Evolutionary conservation across 192 early-diverging fungal species (phyloP).

Genomic region (Umbelopsis ramanniana): DNA sequence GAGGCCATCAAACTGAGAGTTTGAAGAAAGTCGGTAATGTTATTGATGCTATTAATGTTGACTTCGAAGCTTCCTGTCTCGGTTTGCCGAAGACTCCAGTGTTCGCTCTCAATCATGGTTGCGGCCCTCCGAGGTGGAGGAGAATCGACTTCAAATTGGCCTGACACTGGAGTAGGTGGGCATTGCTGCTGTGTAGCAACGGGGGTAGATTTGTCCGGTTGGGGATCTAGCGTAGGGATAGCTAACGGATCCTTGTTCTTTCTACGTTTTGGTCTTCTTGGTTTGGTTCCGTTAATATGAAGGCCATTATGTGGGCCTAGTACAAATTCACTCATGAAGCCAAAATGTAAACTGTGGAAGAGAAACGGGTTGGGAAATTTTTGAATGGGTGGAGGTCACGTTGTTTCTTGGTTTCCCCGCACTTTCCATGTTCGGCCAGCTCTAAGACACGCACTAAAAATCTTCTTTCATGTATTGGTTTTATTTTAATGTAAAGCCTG

Average conservation of each 20-base stretch:
- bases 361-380: slow-evolving; percentile 13
- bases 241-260: slow-evolving; percentile 12
- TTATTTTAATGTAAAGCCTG: too few species aligned
- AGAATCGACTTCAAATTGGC: neutral
- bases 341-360: neutral
- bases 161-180: neutral
- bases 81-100: slow-evolving; percentile 8
- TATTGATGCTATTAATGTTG: slow-evolving; percentile 20
- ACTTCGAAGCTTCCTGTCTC: slow-evolving; percentile 17
- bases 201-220: neutral
- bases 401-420: slow-evolving; percentile 14
- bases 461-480: too few species aligned
- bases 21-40: slow-evolving; percentile 23
- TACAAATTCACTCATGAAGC: slow-evolving; percentile 18
- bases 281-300: slow-evolving; percentile 26
- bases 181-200: neutral
- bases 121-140: neutral
- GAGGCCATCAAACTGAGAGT: slow-evolving; percentile 16
- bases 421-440: slow-evolving; percentile 1
- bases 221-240: neutral
- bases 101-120: neutral
- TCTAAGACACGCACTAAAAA: too few species aligned
- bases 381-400: slow-evolving; percentile 3
- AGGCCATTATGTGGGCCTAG: slow-evolving; percentile 30
- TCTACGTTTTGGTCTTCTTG: slow-evolving; percentile 23